These are phyloP conservation scores for Entonaema liquescens DNA, from an alignment of 495 filamentous ascomycete genomes.

Conservation along the genomic window DNA sequence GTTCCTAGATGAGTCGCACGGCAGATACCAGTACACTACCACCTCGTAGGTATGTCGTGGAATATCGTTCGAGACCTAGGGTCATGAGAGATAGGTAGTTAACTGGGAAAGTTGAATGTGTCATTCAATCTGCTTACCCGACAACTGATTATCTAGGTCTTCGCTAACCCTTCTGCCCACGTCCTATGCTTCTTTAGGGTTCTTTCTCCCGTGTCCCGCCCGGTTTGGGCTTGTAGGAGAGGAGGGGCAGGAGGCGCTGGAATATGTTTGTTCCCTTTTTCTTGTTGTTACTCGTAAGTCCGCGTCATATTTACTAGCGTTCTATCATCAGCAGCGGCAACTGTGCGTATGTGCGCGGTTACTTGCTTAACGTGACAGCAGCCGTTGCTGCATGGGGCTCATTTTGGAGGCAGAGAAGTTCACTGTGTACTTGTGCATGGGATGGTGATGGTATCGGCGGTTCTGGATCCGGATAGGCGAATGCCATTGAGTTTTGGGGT, in stretches of 20 bases:
- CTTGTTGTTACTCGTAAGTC: background rate
- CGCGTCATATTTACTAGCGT: slow-evolving; percentile 6
- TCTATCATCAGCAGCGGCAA: slow-evolving; percentile 2
- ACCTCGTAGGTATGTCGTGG: slow-evolving; percentile 5
- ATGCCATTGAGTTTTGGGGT: slow-evolving; percentile 16
- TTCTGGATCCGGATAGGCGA: slow-evolving; percentile 27
- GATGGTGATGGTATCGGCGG: slow-evolving; percentile 20
- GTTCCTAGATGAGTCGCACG: slow-evolving; percentile 12
- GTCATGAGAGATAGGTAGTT: background rate
- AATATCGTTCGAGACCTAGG: slow-evolving; percentile 1
- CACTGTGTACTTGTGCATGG: slow-evolving; percentile 9
- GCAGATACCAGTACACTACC: slow-evolving; percentile 10
- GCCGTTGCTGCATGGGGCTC: slow-evolving; percentile 37
- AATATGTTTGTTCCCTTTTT: background rate
- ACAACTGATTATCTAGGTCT: background rate
- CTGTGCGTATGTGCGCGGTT: slow-evolving; percentile 23
- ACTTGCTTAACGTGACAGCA: slow-evolving; percentile 39
- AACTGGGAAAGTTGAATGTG: background rate
- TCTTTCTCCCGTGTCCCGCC: too few relatives aligned
- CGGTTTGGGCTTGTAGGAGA: background rate
- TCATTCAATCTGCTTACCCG: background rate
- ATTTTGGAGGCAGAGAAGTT: slow-evolving; percentile 17
- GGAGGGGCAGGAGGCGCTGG: background rate
- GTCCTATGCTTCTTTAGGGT: too few relatives aligned
- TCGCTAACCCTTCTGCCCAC: background rate